Evolutionary conservation across 2,329 filamentous ascomycete species (phyloP).

Genomic region (Penicillium olsonii): DNA sequence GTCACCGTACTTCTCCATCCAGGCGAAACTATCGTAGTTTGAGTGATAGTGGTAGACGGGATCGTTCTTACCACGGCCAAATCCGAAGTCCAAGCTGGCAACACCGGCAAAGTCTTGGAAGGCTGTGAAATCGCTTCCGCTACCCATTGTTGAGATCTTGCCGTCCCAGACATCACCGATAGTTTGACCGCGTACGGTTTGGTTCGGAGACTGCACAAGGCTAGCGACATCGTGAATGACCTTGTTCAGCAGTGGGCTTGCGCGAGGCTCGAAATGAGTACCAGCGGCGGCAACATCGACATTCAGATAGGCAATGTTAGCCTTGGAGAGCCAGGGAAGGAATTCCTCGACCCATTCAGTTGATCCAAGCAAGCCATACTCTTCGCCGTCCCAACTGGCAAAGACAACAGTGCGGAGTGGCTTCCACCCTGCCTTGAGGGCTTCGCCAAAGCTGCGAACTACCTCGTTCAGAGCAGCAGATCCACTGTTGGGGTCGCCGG

Average conservation of each 20-base stretch:
- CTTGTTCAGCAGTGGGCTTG: conserved; percentile 75
- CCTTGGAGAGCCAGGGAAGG: conserved; percentile 72
- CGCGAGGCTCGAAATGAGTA: conserved; percentile 62
- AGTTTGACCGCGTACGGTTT: conserved; percentile 69
- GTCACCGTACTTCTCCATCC: conserved; percentile 81
- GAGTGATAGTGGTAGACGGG: conserved; percentile 73
- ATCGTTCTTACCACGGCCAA: conserved; percentile 47
- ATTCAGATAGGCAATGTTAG: conserved; percentile 81
- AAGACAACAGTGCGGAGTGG: conserved; percentile 89
- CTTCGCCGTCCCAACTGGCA: conserved; percentile 80
- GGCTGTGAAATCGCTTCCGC: conserved; percentile 72
- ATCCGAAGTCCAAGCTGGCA: conserved; percentile 65
- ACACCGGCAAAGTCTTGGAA: conserved; percentile 73
- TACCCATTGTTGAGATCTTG: conserved; percentile 66
- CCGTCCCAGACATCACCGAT: conserved; percentile 69
- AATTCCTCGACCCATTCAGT: conserved; percentile 95
- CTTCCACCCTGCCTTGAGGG: conserved; percentile 74
- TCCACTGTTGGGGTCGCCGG: conserved; percentile 79
- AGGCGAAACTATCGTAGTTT: conserved; percentile 81
- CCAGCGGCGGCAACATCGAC: conserved; percentile 75
- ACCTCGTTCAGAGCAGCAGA: conserved; percentile 79
- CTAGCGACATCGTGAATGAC: conserved; percentile 68
- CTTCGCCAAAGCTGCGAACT: conserved; percentile 71
- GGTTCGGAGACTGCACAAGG: conserved; percentile 70
- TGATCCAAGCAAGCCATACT: conserved; percentile 82